phyloP scores from a whole-genome alignment of 495 filamentous ascomycete species.

The Chlorociboria aeruginascens region DNA sequence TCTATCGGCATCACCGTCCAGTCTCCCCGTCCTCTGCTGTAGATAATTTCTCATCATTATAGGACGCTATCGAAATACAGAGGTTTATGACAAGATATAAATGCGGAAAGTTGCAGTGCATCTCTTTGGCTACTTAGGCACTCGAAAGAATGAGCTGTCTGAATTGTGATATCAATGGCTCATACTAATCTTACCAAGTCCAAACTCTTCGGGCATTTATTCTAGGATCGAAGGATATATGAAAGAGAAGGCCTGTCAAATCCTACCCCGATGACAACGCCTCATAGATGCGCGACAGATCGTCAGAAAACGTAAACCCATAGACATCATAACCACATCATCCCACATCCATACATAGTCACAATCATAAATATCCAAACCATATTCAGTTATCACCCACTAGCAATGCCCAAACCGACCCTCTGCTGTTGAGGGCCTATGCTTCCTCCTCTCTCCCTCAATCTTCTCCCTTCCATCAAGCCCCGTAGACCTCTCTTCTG shows the following conservation, averaged over 20 bases:
- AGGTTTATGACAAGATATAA: slow-evolving; percentile 38
- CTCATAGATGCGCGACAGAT: no score
- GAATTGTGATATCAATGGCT: slow-evolving; percentile 2
- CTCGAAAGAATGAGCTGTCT: slow-evolving; percentile 12
- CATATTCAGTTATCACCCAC: neutral
- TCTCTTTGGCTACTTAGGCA: slow-evolving; percentile 28
- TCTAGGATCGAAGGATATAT: no score
- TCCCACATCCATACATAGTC: no score
- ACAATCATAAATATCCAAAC: no score
- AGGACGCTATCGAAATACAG: slow-evolving; percentile 35
- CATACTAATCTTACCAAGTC: no score
- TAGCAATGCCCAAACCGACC: slow-evolving; percentile 11
- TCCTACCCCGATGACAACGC: no score
- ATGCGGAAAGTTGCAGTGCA: slow-evolving; percentile 35
- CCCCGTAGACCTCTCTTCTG: slow-evolving; percentile 90
- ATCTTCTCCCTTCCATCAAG: slow-evolving; percentile 85
- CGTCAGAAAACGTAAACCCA: no score
- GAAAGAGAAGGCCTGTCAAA: no score
- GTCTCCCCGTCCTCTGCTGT: neutral
- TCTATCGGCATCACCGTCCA: slow-evolving; percentile 38
- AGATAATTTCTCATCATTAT: neutral
- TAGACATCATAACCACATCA: no score
- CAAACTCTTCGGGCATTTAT: no score
- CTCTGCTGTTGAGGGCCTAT: slow-evolving; percentile 1
- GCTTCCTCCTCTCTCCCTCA: slow-evolving; percentile 54